Evolutionary conservation across 768 basidiomycete genomes (phyloP).

Genomic region (Serendipita sp.): DNA sequence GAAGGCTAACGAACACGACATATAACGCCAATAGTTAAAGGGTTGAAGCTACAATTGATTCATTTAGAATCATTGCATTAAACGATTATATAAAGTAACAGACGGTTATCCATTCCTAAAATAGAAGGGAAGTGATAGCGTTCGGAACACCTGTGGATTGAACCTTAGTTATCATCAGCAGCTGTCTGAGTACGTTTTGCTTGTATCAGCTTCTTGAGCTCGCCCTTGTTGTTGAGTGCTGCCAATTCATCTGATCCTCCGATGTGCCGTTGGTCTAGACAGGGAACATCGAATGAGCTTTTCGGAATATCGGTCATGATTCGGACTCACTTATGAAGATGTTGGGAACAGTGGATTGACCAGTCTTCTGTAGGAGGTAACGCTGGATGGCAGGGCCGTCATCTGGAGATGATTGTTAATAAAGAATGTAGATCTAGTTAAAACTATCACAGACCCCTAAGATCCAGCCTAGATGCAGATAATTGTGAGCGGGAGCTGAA

Average conservation of each 20-base stretch:
- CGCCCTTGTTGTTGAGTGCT: slow-evolving; percentile 10
- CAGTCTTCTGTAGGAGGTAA: slow-evolving; percentile 48
- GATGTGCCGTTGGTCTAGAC: slow-evolving; percentile 15
- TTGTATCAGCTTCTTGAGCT: slow-evolving; percentile 6
- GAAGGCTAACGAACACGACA: too few species aligned
- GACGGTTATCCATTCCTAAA: too few species aligned
- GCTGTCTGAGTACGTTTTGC: too few species aligned
- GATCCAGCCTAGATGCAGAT: background rate
- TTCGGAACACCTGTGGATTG: too few species aligned
- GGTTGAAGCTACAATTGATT: too few species aligned
- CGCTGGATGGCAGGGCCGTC: slow-evolving; percentile 50
- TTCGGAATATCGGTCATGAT: background rate
- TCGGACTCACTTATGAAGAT: slow-evolving; percentile 48
- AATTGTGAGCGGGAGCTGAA: background rate
- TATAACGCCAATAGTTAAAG: too few species aligned
- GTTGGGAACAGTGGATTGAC: slow-evolving; percentile 59
- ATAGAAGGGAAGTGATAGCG: too few species aligned
- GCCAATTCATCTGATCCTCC: slow-evolving; percentile 16
- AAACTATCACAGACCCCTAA: background rate
- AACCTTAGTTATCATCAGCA: too few species aligned
- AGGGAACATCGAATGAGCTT: background rate
- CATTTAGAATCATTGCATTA: too few species aligned
- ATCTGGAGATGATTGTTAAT: slow-evolving; percentile 18
- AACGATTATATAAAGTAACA: too few species aligned
- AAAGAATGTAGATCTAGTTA: background rate